Evolutionary conservation across 345 rosid genomes (phyloP), one percentile per base, ranked within the genome.

Genomic region (Dipteronia sinensis): DNA sequence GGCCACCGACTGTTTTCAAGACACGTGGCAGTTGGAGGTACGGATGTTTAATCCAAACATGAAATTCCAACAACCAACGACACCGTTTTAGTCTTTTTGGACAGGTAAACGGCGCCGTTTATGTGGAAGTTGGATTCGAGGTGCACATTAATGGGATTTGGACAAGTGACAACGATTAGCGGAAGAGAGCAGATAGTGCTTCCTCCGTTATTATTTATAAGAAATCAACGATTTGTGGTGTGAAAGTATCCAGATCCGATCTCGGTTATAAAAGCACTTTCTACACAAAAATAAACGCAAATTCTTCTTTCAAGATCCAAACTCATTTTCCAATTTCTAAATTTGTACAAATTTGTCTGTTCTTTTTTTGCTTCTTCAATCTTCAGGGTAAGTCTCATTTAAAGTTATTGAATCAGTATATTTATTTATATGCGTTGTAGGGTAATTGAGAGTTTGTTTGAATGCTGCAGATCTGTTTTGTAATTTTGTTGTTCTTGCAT

Each of bases 1-100:
- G 69, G 62, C 13, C 62, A 74, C 70, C 77, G 63, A 47, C 77
- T 25, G n/a, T 11, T 6, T 13, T 9, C 25, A 23, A 4, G 10
- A 63, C 69, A 63, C 69, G 77, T 63, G 69, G 42, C 61, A 17
- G 29, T 16, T 44, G n/a, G n/a, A n/a, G n/a, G n/a, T n/a, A n/a
- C n/a, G n/a, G n/a, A n/a, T n/a, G n/a, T n/a, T n/a, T n/a, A n/a
- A n/a, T n/a, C n/a, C n/a, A n/a, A n/a, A 11, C 9, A 12, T 15
- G 67, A 22, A 2, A 20, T 68, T 42, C 1, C 23, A 42, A 6
- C 31, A 44, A 10, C n/a, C 11, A n/a, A 40, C 11, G 51, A 67
- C 51, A 20, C 3, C 70, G 51, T 20, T 68, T 40, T 15, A 15
- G n/a, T 6, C n/a, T 3, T 16, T 53, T 53, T 4, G 58, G 58